phyloP scores from a whole-genome alignment of 208 protist genomes.

The Acanthamoeba lenticulata region DNA sequence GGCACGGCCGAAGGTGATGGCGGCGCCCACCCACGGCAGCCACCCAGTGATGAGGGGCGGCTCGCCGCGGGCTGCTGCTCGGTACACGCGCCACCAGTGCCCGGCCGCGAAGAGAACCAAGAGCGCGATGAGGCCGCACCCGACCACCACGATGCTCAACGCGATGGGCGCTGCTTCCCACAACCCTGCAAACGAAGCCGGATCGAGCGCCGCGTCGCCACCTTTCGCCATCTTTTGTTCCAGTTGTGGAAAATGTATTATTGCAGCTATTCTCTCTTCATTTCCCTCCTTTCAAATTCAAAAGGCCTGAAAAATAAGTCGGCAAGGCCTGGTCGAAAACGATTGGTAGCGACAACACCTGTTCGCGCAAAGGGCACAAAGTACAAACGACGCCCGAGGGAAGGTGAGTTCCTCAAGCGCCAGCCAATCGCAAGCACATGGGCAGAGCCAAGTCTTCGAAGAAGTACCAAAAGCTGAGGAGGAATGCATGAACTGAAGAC shows the following conservation, averaged over 20 bases:
- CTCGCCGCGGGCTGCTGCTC: neutral
- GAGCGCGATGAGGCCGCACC: neutral
- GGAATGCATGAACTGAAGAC: too few relatives aligned
- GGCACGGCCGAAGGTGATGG: conserved; percentile 12
- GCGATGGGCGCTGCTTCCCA: neutral
- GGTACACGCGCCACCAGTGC: neutral
- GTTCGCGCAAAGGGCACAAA: too few relatives aligned
- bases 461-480: too few relatives aligned
- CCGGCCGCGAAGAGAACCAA: neutral
- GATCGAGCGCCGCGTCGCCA: neutral
- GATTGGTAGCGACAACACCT: too few relatives aligned
- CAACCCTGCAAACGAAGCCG: neutral
- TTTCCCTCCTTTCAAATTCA: too few relatives aligned
- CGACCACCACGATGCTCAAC: neutral
- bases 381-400: too few relatives aligned
- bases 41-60: conserved; percentile 44
- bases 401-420: too few relatives aligned
- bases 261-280: too few relatives aligned
- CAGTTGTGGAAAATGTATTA: neutral
- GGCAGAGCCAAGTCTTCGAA: too few relatives aligned
- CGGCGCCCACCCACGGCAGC: conserved; percentile 10
- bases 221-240: neutral
- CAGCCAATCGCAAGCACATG: too few relatives aligned
- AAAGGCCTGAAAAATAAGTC: too few relatives aligned
- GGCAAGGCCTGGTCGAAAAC: too few relatives aligned